Conservation (phyloP, 2,329 filamentous ascomycete species). For the Neoscytalidium dimidiatum region DNA sequence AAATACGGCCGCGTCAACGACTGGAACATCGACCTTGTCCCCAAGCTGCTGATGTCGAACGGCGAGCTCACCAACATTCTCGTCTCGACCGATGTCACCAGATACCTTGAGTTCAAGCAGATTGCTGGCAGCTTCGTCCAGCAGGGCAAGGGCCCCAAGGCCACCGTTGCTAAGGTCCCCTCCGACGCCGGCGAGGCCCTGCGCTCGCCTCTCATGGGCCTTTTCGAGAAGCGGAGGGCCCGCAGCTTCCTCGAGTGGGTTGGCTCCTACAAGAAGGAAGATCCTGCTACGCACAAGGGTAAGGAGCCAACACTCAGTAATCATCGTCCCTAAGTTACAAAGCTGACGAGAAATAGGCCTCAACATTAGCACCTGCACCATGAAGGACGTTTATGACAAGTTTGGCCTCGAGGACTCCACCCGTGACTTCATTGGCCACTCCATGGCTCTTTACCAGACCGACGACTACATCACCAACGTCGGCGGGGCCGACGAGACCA, state of each 20-base stretch:
- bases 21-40: slow-evolving; percentile 99
- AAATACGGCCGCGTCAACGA: slow-evolving; percentile 95
- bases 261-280: slow-evolving; percentile 78
- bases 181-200: slow-evolving; percentile 87
- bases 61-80: slow-evolving; percentile 98
- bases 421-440: slow-evolving; percentile 94
- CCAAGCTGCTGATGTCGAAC: slow-evolving; percentile 98
- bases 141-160: slow-evolving; percentile 78
- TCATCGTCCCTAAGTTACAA: not conserved
- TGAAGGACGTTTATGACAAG: slow-evolving; percentile 99
- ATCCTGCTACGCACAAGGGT: slow-evolving; percentile 90
- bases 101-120: slow-evolving; percentile 57
- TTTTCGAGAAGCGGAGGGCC: slow-evolving; percentile 96
- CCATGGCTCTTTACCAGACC: slow-evolving; percentile 93
- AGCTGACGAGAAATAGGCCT: slow-evolving; percentile 59
- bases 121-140: slow-evolving; percentile 96
- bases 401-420: slow-evolving; percentile 89
- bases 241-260: slow-evolving; percentile 97
- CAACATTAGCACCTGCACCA: slow-evolving; percentile 75
- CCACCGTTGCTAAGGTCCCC: slow-evolving; percentile 94
- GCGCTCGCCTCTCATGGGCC: slow-evolving; percentile 89
- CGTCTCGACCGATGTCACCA: slow-evolving; percentile 79
- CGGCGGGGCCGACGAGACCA: slow-evolving; percentile 78
- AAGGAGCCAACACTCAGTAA: slow-evolving; percentile 31
- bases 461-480: slow-evolving; percentile 79